phyloP scores from a whole-genome alignment of 2,329 filamentous ascomycete genomes.

The Ceratocystis eucalypticola region DNA sequence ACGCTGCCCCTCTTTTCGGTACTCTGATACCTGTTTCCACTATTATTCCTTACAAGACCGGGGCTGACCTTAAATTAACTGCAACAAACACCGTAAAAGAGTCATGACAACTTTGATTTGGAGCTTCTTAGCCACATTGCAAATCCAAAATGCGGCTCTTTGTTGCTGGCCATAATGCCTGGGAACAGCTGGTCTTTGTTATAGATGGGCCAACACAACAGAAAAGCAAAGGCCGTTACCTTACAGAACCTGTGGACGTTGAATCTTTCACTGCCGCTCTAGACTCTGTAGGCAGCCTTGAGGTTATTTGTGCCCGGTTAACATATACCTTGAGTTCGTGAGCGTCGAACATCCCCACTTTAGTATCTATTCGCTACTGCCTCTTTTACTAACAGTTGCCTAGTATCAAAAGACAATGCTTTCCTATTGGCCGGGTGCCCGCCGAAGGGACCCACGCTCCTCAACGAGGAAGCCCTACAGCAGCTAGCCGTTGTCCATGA shows the following conservation, averaged over 20 bases:
- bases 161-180: constrained; percentile 45
- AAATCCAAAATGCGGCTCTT: constrained; percentile 28
- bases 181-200: constrained; percentile 38
- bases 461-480: not conserved
- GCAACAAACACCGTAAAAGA: not conserved
- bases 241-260: constrained; percentile 34
- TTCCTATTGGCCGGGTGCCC: constrained; percentile 12
- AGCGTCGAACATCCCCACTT: not conserved
- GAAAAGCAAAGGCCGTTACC: not conserved
- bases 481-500: constrained; percentile 5
- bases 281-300: constrained; percentile 26
- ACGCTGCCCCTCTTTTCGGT: not conserved
- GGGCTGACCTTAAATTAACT: not conserved
- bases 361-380: not conserved
- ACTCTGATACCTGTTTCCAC: not conserved
- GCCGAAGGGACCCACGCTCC: not conserved
- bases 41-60: not conserved
- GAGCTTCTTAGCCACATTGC: not conserved
- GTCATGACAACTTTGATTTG: not conserved
- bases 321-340: constrained; percentile 37
- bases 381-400: not conserved
- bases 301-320: constrained; percentile 26
- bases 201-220: not conserved
- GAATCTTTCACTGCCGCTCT: constrained; percentile 33
- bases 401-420: constrained; percentile 6